Evolutionary conservation across 2,329 filamentous ascomycete species (phyloP).

Genomic region (Gaeumannomyces tritici): DNA sequence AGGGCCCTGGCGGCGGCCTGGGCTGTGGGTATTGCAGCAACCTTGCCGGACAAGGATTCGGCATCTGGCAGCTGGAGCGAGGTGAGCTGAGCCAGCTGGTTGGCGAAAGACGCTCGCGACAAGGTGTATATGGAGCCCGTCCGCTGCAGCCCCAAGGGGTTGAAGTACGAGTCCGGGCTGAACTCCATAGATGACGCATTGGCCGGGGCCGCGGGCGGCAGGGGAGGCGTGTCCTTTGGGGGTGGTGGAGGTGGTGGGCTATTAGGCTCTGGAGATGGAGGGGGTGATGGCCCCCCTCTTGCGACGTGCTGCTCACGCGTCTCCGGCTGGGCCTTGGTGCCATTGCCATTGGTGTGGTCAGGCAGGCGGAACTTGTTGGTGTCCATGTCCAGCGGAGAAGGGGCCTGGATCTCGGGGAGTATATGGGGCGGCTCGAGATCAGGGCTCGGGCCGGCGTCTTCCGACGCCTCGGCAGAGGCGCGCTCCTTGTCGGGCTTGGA

Average conservation of each 20-base stretch:
- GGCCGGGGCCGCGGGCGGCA: conserved; percentile 11
- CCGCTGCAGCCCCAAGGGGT: conserved; percentile 54
- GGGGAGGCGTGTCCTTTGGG: conserved; percentile 44
- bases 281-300: conserved; percentile 24
- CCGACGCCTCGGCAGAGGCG: conserved; percentile 8
- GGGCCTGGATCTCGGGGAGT: conserved; percentile 42
- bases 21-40: conserved; percentile 76
- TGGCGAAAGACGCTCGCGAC: conserved; percentile 84
- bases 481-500: background rate
- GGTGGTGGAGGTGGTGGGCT: conserved; percentile 30
- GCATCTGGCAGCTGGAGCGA: conserved; percentile 84
- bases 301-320: conserved; percentile 50
- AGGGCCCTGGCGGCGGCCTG: conserved; percentile 75
- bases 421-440: conserved; percentile 20
- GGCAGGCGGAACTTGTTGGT: conserved; percentile 66
- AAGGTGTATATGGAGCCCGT: conserved; percentile 89
- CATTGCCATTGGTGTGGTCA: conserved; percentile 59
- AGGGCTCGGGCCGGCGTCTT: conserved; percentile 19
- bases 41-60: conserved; percentile 69
- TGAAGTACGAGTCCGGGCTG: conserved; percentile 53
- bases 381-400: conserved; percentile 52
- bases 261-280: conserved; percentile 27
- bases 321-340: conserved; percentile 51
- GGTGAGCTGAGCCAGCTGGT: conserved; percentile 85
- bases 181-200: conserved; percentile 26